These are phyloP conservation scores for Dipteronia dyeriana DNA, from an alignment of 345 rosid genomes.

Conservation along the genomic window DNA sequence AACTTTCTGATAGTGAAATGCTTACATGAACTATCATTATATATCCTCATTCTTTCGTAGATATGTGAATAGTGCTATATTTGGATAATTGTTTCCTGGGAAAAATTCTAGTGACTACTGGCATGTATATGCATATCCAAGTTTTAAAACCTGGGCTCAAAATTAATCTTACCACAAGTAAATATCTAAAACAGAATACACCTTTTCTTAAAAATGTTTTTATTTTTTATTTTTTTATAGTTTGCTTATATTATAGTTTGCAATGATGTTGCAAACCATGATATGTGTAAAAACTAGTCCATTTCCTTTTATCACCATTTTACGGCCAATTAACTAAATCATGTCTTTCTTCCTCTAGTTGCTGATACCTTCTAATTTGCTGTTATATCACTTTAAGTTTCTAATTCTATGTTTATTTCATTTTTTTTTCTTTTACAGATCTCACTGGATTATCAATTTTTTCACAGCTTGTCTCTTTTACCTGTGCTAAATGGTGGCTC, in stretches of 20 bases:
- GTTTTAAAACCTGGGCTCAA: neutral
- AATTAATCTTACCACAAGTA: neutral
- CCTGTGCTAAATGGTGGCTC: conserved; percentile 52
- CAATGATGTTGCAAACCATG: neutral
- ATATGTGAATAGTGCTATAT: neutral
- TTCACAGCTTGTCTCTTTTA: conserved; percentile 75
- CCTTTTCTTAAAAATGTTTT: neutral
- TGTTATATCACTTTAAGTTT: neutral
- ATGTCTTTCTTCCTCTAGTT: neutral
- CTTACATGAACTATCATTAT: neutral
- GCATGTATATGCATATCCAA: neutral
- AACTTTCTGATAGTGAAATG: conserved; percentile 9
- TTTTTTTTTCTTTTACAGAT: conserved; percentile 50
- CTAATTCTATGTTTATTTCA: neutral
- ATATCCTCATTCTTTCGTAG: neutral
- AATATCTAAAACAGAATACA: neutral
- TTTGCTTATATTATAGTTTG: neutral
- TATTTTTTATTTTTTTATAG: neutral
- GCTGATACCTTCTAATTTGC: neutral
- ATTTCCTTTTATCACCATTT: neutral
- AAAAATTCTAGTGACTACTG: neutral
- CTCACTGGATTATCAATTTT: conserved; percentile 80
- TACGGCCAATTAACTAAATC: neutral
- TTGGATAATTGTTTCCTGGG: neutral
- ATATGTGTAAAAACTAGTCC: neutral